Evolutionary conservation across 805 yeast species (phyloP), one percentile per base, ranked within the genome.

Genomic region (Yarrowia yakushimensis): DNA sequence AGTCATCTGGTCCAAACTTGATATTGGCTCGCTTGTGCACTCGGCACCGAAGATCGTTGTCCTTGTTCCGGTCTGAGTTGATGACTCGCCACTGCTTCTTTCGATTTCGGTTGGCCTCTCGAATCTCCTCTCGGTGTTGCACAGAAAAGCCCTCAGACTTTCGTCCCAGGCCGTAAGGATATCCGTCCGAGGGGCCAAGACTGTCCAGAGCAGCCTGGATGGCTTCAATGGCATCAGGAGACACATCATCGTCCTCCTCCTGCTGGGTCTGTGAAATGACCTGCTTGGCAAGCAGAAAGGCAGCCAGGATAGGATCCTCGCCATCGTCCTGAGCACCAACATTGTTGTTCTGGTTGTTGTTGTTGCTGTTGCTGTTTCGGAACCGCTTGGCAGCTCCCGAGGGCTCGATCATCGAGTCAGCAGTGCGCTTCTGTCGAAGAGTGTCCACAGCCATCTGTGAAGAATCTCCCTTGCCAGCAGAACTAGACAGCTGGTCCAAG

Each of bases 1-100:
- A 83, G 11, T 86, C 74, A 0, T 74, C 78, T 10, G 78, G 81
- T 1, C 96, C 94, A 74, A 83, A 91, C 67, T 86, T 74, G 18
- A 74, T 75, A 37, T 76, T 77, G 0, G 97, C 97, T 41, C 94
- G 78, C 66, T 86, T 86, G 66, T 82, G 80, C 20, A 93, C 85
- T 62, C 98, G 78, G 0, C 88, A 83, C 60, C 96, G 79, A 62
- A 93, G 77, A 70, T 93, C 98, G 69, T 90, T 87, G 72, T 91
- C 97, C 75, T 89, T 86, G 73, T 92, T 92, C 66, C 94, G 79
- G 64, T 86, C 86, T 9, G 82, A 81, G 70, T 93, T 90, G 27
- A 83, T 85, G 66, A 85, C 92, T 69, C 96, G 79, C 96, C 96
- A 90, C 67, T 82, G 81, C 74, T 87, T 85, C 75, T 90, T 90